Evolutionary conservation across 225 moss, liverwort and hornwort species (phyloP).

Genomic region (Polytrichum commune): DNA sequence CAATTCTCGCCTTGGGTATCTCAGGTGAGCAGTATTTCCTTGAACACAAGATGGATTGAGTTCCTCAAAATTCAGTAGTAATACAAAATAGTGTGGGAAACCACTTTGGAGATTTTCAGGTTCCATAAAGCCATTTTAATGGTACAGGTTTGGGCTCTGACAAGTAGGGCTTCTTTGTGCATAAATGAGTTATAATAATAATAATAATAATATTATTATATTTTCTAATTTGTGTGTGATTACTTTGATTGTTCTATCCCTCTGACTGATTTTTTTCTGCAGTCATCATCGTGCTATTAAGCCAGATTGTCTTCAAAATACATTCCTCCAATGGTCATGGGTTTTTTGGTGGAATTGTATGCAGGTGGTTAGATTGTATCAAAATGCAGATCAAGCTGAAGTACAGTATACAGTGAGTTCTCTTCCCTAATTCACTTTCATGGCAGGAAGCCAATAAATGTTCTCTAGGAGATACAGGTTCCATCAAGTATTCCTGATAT

Average conservation of each 20-base stretch:
- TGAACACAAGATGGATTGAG: not conserved
- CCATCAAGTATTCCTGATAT: too few species aligned
- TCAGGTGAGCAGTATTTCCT: conserved; percentile 46
- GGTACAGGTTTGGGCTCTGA: not conserved
- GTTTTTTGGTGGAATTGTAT: conserved; percentile 18
- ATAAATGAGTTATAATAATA: not conserved
- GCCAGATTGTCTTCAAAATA: not conserved
- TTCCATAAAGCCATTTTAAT: not conserved
- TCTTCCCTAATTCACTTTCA: not conserved
- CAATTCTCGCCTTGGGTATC: conserved; percentile 84
- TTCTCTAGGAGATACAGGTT: too few species aligned
- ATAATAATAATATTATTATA: too few species aligned
- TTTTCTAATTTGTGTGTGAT: conserved; percentile 5
- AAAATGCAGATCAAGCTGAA: conserved; percentile 77
- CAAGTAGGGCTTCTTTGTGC: conserved; percentile 2
- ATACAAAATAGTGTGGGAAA: too few species aligned
- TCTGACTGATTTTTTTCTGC: not conserved
- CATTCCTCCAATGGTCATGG: not conserved
- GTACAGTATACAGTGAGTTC: conserved; percentile 74
- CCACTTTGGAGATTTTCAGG: too few species aligned
- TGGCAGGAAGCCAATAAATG: too few species aligned
- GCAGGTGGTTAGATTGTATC: conserved; percentile 85
- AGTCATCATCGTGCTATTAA: not conserved
- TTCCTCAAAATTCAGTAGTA: not conserved
- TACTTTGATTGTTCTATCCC: conserved; percentile 1